Base-by-base conservation (phyloP, 2,329 filamentous ascomycete genomes). In the Trichoderma polysporum region DNA sequence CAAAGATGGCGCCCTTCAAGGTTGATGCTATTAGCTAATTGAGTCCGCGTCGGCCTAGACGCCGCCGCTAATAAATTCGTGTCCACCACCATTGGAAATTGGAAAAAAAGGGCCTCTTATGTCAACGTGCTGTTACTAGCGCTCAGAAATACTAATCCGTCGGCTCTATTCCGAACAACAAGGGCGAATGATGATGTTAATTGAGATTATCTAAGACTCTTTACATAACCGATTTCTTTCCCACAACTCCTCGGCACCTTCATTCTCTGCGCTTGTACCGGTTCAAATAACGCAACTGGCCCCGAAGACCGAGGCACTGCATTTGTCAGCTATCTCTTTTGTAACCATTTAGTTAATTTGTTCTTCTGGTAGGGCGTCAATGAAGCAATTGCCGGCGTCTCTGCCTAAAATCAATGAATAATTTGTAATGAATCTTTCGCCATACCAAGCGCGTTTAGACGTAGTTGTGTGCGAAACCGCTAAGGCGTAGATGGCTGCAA, bases 301-400 rank as follows among this genome's bases (percentile, higher is more conserved):
- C 10, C 61, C 29, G 50, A 54, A 31, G 2, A 6, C 13, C 37
- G 9, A 56, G 13, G 29, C 7, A 12, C n/a, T 12, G 37, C 50
- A 64, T 64, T 64, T 64, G 61, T 64, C 61, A 64, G 50, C 61
- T 33, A 6, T 5, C 9, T 29, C 9, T 17, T n/a, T 31, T 6
- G 29, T 4, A 22, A 29, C 10, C 27, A 8, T 17, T 29, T 17
- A 19, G 25, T 15, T 33, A n/a, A 19, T 58, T 54, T 33, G 1
- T 25, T 19, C 22, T 25, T 50, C 12, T 22, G 25, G 9, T 58
- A 8, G 22, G 17, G 6, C 22, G 13, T 27, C 2, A 25, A 19
- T 50, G 45, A 50, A 1, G 54, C 37, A 37, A 15, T 13, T 10
- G 1, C 4, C 4, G 53, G 25, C 35, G 22, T 60, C 17, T 15